A percentile compares a stretch with the other conserved stretches of the same genome.
Conservation (phyloP, 2,329 filamentous ascomycete genomes). For the Mycosphaerella arachidis region DNA sequence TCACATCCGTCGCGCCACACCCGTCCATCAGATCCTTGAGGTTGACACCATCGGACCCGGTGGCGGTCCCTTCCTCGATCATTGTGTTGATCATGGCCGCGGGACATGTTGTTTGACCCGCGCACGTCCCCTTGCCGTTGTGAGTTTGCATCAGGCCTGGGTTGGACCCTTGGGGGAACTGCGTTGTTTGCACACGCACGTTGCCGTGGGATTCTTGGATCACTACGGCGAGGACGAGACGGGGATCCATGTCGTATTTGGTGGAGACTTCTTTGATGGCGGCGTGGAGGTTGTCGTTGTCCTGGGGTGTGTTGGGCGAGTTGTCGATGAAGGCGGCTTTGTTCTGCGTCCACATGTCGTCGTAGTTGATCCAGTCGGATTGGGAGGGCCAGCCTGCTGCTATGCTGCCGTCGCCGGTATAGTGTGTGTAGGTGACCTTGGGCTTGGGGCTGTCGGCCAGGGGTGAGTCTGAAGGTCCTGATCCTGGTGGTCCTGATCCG, state of each 20-base stretch:
- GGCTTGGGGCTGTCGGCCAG: not conserved
- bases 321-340: conserved; percentile 1
- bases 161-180: conserved; percentile 31
- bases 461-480: not conserved
- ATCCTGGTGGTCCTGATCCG: not conserved
- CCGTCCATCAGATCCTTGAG: conserved; percentile 28
- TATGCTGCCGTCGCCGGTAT: conserved; percentile 3
- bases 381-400: conserved; percentile 8
- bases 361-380: conserved; percentile 4
- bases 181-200: conserved; percentile 39
- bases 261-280: conserved; percentile 34
- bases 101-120: conserved; percentile 38
- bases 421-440: conserved; percentile 4
- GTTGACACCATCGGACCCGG: conserved; percentile 40
- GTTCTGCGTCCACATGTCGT: conserved; percentile 2
- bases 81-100: conserved; percentile 34
- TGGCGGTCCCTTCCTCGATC: conserved; percentile 40
- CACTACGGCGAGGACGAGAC: conserved; percentile 42
- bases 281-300: conserved; percentile 36
- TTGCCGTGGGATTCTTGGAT: conserved; percentile 46
- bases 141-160: conserved; percentile 46
- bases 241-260: conserved; percentile 35
- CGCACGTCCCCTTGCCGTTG: conserved; percentile 35
- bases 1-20: conserved; percentile 28
- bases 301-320: conserved; percentile 18